Conservation (phyloP, 2,329 filamentous ascomycete genomes). For the Trichophyton rubrum region DNA sequence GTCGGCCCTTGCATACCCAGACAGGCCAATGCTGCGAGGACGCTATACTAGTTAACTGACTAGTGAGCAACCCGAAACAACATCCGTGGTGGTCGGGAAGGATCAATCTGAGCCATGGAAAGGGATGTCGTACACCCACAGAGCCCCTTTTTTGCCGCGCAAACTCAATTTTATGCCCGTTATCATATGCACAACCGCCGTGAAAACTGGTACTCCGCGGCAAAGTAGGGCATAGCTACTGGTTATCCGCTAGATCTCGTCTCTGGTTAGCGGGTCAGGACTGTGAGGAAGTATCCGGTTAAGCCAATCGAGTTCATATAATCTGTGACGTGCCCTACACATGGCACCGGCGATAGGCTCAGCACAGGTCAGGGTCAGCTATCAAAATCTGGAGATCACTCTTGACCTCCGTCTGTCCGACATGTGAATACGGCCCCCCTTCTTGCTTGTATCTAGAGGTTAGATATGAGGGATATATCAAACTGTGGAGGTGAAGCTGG, state of each 20-base stretch:
- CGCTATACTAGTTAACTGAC: no score
- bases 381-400: background rate
- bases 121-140: background rate
- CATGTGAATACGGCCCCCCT: background rate
- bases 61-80: background rate
- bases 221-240: background rate
- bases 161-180: background rate
- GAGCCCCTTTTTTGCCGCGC: background rate
- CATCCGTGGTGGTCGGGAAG: background rate
- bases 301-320: background rate
- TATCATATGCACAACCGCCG: background rate
- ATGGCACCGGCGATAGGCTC: background rate
- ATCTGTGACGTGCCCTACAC: background rate
- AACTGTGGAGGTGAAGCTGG: background rate
- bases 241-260: background rate
- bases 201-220: background rate
- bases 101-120: background rate
- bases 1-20: no score
- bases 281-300: background rate
- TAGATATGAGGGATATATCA: background rate
- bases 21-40: no score
- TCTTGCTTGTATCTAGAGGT: background rate
- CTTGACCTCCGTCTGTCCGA: background rate
- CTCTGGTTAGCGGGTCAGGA: background rate
- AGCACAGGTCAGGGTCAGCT: background rate